phyloP scores from a whole-genome alignment of 495 filamentous ascomycete species.

The Talaromyces borbonicus region DNA sequence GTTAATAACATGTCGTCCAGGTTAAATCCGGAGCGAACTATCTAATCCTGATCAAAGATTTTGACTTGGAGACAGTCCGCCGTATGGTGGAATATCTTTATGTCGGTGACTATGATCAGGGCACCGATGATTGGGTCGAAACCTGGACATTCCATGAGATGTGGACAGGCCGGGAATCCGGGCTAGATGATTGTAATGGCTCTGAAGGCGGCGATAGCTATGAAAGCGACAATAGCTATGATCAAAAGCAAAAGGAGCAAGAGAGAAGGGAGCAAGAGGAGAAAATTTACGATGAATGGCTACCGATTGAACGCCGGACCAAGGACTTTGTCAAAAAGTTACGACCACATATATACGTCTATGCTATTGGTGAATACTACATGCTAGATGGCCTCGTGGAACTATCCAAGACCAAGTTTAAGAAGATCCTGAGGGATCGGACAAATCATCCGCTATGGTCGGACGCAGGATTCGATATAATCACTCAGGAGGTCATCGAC shows the following conservation, averaged over 20 bases:
- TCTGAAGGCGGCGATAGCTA: too few relatives aligned
- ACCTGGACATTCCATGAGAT: too few relatives aligned
- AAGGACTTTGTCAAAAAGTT: background rate
- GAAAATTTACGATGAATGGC: too few relatives aligned
- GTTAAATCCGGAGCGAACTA: background rate
- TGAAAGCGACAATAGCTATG: too few relatives aligned
- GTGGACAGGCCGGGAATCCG: too few relatives aligned
- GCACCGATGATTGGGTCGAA: too few relatives aligned
- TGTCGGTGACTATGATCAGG: background rate
- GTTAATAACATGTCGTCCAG: too few relatives aligned
- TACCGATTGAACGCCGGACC: background rate
- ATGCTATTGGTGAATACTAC: slow-evolving; percentile 8
- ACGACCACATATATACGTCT: background rate
- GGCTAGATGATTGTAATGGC: too few relatives aligned
- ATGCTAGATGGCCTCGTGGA: background rate
- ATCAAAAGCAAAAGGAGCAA: too few relatives aligned
- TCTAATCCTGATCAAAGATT: background rate
- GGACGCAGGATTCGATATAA: background rate
- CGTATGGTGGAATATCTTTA: slow-evolving; percentile 3
- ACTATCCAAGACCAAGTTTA: background rate
- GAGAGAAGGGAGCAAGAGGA: too few relatives aligned
- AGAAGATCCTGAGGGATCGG: background rate
- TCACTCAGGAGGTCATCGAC: background rate
- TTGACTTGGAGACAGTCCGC: background rate
- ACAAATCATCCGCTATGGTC: background rate